phyloP scores from a whole-genome alignment of 331 rosid genomes.

The Saraca asoca region DNA sequence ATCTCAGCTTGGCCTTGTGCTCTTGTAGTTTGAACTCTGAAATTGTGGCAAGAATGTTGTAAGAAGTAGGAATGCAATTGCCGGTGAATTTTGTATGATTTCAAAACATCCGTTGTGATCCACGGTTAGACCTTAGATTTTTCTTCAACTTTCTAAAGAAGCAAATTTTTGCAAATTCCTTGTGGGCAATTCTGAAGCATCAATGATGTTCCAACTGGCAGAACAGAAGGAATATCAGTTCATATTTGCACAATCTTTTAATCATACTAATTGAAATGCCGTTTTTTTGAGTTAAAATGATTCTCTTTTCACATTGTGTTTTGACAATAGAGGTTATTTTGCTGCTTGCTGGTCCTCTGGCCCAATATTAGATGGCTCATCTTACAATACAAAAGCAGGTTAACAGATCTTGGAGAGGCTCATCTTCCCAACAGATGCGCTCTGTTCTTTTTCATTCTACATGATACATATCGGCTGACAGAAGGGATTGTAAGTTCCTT shows the following conservation, averaged over 20 bases:
- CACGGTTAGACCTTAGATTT: constrained; percentile 29
- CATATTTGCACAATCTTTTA: not conserved
- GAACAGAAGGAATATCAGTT: constrained; percentile 27
- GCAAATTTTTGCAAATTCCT: constrained; percentile 18
- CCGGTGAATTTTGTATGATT: constrained; percentile 32
- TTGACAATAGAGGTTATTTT: too few species aligned
- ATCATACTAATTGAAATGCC: not conserved
- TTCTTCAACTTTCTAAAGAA: constrained; percentile 21
- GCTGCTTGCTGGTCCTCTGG: too few species aligned
- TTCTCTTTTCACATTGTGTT: not conserved
- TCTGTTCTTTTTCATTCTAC: too few species aligned
- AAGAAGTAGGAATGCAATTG: constrained; percentile 26
- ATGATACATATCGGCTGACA: too few species aligned
- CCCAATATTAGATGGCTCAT: too few species aligned
- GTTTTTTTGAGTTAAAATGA: not conserved
- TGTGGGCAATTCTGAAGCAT: constrained; percentile 13
- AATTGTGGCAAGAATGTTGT: constrained; percentile 16
- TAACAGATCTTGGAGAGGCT: too few species aligned
- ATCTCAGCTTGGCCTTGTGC: constrained; percentile 86
- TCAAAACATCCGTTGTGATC: constrained; percentile 31
- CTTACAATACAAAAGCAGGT: too few species aligned
- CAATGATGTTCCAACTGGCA: constrained; percentile 17
- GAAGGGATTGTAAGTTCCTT: too few species aligned
- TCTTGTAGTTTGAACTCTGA: constrained; percentile 51
- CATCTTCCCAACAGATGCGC: too few species aligned